Base-by-base conservation (phyloP, 1,284 basidiomycete species). In the Lentinus polychrous region DNA sequence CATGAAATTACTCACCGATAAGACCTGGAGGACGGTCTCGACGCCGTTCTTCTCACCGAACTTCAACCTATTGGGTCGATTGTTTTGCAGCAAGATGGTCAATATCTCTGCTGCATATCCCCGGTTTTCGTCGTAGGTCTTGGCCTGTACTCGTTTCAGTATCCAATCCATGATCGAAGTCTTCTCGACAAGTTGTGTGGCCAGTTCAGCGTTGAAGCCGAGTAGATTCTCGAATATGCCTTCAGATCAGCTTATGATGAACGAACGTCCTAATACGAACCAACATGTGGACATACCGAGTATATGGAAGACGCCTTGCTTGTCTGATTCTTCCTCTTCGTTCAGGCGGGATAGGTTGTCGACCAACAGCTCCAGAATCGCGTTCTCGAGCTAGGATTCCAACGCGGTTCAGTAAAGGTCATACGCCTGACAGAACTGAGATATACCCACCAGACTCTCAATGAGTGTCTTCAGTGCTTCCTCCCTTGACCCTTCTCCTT, bases 151-250 rank as follows among this genome's bases (percentile, higher is more conserved):
- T n/a, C 94, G 81, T 23, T 78, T 72, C 38, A 98, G 67, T 5
- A 96, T 68, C 91, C 92, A 99, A 2, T 74, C 60, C 39, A 97
- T 60, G 11, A 96, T 72, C 8, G 72, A 76, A 0, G 94, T 96
- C 52, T 85, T 82, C 0, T 77, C 67, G 0, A 88, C 81, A 23
- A 97, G 74, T 31, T 75, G 72, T 14, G 78, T 74, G 5, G 90
- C 81, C 14, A 95, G 62, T 12, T 79, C 70, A 0, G 93, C 86
- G 55, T 89, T 84, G 60, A 95, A 88, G 2, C 90, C 87, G 11
- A 98, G 66, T 11, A 95, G 68, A 62, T 98, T 98, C 67, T 99
- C 96, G 57, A 98, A 90, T 42, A 94, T 83, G 27, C 91, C 91
- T n/a, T 49, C 24, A 17, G 2, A 17, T 27, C 27, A 27, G 27